Evolutionary conservation across 148 eudicot genomes (phyloP).

Genomic region (Arctostaphylos glauca): DNA sequence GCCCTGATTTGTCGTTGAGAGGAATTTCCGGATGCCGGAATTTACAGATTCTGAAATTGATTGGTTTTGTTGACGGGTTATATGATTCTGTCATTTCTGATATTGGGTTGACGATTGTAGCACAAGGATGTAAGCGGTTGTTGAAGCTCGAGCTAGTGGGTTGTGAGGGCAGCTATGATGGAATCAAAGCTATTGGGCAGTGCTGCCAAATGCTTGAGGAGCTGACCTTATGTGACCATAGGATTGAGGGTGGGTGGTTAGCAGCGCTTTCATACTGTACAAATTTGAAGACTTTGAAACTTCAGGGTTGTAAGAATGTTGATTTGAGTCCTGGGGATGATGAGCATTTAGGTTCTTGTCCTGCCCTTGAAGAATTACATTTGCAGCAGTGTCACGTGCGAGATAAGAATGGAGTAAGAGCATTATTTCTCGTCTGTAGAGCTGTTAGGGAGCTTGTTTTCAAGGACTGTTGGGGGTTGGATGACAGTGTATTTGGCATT

Average conservation of each 20-base stretch:
- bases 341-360: slow-evolving; percentile 82
- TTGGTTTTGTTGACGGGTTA: slow-evolving; percentile 62
- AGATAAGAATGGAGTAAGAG: slow-evolving; percentile 59
- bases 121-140: slow-evolving; percentile 85
- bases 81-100: slow-evolving; percentile 67
- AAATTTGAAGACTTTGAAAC: slow-evolving; percentile 80
- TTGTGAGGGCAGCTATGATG: slow-evolving; percentile 96
- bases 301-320: slow-evolving; percentile 58
- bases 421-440: slow-evolving; percentile 71
- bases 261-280: slow-evolving; percentile 74
- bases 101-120: slow-evolving; percentile 85
- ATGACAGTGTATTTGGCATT: slow-evolving; percentile 51
- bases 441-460: slow-evolving; percentile 61
- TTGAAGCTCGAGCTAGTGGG: slow-evolving; percentile 85
- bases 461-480: slow-evolving; percentile 93
- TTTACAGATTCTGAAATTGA: slow-evolving; percentile 75
- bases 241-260: slow-evolving; percentile 95
- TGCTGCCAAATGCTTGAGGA: slow-evolving; percentile 97
- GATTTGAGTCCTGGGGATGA: slow-evolving; percentile 72
- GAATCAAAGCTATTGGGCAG: slow-evolving; percentile 92
- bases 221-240: slow-evolving; percentile 61
- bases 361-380: slow-evolving; percentile 68
- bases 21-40: slow-evolving; percentile 60
- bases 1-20: slow-evolving; percentile 50
- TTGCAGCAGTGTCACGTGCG: slow-evolving; percentile 67